Evolutionary conservation across 257 asterid genomes (phyloP).

Genomic region (Fraxinus anomala): DNA sequence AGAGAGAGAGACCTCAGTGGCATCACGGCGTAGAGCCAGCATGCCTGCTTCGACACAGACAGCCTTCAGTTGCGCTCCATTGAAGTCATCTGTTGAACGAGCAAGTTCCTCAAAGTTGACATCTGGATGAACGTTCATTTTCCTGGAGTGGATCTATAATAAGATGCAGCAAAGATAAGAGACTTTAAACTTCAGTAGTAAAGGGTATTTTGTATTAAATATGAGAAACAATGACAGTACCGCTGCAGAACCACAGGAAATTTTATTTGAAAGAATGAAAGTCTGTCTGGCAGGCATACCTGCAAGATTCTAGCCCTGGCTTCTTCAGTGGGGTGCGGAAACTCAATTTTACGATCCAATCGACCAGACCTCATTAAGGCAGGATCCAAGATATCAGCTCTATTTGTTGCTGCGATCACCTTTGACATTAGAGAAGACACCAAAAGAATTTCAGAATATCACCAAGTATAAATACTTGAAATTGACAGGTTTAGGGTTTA

Average conservation of each 20-base stretch:
- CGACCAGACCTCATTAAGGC: constrained; percentile 95
- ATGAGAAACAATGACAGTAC: background rate
- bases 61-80: constrained; percentile 96
- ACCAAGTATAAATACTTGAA: background rate
- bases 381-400: constrained; percentile 96
- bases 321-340: constrained; percentile 95
- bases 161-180: background rate
- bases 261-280: background rate
- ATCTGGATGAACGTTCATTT: constrained; percentile 95
- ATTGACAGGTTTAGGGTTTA: no score
- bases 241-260: background rate
- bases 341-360: constrained; percentile 94
- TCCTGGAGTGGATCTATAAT: constrained; percentile 86
- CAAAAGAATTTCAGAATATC: constrained; percentile 8
- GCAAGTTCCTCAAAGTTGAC: constrained; percentile 99
- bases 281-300: constrained; percentile 32
- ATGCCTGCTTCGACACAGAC: constrained; percentile 99
- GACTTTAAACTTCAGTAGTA: background rate
- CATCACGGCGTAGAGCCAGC: constrained; percentile 96
- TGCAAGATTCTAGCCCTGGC: constrained; percentile 86
- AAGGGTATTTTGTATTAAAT: background rate
- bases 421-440: constrained; percentile 28
- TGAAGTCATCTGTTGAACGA: constrained; percentile 94
- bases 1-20: constrained; percentile 71
- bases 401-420: constrained; percentile 96